Percentiles rank a stretch among this genome's conserved stretches.
These are phyloP conservation scores for Theobroma cacao DNA, from an alignment of 345 rosid species.

Conservation along the genomic window DNA sequence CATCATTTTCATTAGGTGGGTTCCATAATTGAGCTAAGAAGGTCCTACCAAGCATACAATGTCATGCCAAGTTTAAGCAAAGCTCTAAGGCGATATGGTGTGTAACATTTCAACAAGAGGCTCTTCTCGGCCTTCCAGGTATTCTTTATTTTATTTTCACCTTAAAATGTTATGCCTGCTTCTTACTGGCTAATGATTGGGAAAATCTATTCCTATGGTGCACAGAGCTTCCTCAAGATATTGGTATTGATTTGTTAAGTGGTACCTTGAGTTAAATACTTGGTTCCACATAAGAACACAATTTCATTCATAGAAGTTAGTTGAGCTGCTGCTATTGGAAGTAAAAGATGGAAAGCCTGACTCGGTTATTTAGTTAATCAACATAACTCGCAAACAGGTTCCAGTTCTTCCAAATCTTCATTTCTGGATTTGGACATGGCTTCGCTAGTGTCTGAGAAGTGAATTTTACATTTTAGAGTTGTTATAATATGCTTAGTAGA, in stretches of 20 bases:
- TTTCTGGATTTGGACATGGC: constrained; percentile 1
- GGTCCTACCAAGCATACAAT: constrained; percentile 95
- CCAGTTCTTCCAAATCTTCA: not conserved
- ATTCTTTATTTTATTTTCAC: not conserved
- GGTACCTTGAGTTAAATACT: not conserved
- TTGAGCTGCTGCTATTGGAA: constrained; percentile 10
- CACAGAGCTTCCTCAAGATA: not conserved
- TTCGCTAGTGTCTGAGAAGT: not conserved
- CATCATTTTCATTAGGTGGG: constrained; percentile 57
- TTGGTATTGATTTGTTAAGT: not conserved
- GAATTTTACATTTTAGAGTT: not conserved
- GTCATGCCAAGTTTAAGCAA: constrained; percentile 96
- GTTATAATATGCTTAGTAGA: not conserved
- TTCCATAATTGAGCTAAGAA: constrained; percentile 89
- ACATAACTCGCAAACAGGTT: not conserved
- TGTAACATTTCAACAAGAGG: constrained; percentile 31
- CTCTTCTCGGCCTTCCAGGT: constrained; percentile 12
- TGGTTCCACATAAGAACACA: not conserved
- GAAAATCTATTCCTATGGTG: not conserved
- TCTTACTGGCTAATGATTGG: not conserved
- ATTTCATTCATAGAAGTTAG: not conserved
- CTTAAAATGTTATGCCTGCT: not conserved
- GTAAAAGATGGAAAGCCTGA: not conserved
- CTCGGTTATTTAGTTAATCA: not conserved
- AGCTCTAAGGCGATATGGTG: constrained; percentile 81